Conservation (phyloP, 192 early-diverging fungal genomes). For the Mortierella antarctica region DNA sequence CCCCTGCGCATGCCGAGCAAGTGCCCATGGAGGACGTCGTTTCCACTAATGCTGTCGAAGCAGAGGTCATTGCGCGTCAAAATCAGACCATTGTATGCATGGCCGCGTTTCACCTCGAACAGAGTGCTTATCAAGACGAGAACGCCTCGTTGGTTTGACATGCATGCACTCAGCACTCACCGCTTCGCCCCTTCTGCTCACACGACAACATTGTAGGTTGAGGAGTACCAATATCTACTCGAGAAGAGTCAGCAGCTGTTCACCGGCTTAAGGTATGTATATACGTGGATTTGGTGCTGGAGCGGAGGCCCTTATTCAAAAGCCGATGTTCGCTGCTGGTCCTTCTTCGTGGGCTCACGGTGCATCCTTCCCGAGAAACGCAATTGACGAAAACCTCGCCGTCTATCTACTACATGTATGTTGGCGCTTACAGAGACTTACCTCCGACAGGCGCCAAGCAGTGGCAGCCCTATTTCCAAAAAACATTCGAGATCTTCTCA, state of each 20-base stretch:
- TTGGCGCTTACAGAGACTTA: slow-evolving; percentile 69
- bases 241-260: slow-evolving; percentile 98
- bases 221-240: slow-evolving; percentile 94
- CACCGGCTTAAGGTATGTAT: slow-evolving; percentile 88
- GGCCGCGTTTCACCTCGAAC: too few relatives aligned
- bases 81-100: slow-evolving; percentile 47
- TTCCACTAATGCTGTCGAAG: slow-evolving; percentile 44
- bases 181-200: not conserved
- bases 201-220: slow-evolving; percentile 47
- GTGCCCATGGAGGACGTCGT: slow-evolving; percentile 49
- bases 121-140: too few relatives aligned
- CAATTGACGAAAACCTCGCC: not conserved
- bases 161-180: too few relatives aligned
- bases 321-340: too few relatives aligned
- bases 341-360: too few relatives aligned
- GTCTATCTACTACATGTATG: not conserved
- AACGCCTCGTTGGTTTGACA: too few relatives aligned
- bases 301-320: too few relatives aligned
- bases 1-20: slow-evolving; percentile 4
- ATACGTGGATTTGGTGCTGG: not conserved
- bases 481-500: slow-evolving; percentile 98
- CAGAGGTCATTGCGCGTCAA: slow-evolving; percentile 45
- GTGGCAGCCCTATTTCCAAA: slow-evolving; percentile 88
- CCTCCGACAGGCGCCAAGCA: slow-evolving; percentile 85
- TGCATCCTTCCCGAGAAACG: too few relatives aligned